Evolutionary conservation across 2,329 filamentous ascomycete genomes (phyloP), one percentile per base, ranked within the genome.

Genomic region (Hypoxylon sp.): DNA sequence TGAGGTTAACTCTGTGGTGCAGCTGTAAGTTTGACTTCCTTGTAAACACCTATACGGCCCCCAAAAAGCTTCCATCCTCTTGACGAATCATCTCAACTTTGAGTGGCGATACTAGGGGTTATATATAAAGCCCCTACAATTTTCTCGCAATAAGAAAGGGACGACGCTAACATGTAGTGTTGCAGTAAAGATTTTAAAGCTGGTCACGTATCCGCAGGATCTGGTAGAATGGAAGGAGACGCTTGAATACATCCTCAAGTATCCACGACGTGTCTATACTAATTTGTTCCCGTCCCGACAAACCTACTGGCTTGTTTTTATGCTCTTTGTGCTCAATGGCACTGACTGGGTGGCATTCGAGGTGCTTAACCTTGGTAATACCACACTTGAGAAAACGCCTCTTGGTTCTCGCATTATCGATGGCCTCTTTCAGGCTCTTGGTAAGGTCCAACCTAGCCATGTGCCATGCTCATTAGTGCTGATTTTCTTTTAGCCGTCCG

Each of bases 271-370:
- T 17, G 86, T 89, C 5, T 90, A 89, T 67, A 88, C 88, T 0
- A 87, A 88, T 21, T 80, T 93, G 1, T 92, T 92, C 70, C 89
- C 90, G 0, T 82, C 84, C 2, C 82, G 84, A 0, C 85, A 87
- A 53, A 92, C 90, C 0, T 91, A 89, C 86, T 91, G 89, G 82
- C 82, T 92, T 0, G 78, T 91, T 9, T 85, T 85, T 51, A 88
- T 90, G 66, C 82, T 91, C 5, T 75, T 90, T 3, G 71, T 84
- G 11, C 84, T 91, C 14, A 91, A 91, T 62, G 82, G 85, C 0
- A 83, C 88, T 17, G 88, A 91, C 70, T 92, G 89, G 90, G 81
- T 85, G 0, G 84, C 85, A 0, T 92, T 92, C 68, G 88, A 91
- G 75, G 78, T 91, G 2, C 80, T 92, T 2, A 90, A 91, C 50